Percentiles rank a stretch among this genome's conserved stretches.
Conservation (phyloP, 148 eudicot species). For the Rhododendron mucronatum region DNA sequence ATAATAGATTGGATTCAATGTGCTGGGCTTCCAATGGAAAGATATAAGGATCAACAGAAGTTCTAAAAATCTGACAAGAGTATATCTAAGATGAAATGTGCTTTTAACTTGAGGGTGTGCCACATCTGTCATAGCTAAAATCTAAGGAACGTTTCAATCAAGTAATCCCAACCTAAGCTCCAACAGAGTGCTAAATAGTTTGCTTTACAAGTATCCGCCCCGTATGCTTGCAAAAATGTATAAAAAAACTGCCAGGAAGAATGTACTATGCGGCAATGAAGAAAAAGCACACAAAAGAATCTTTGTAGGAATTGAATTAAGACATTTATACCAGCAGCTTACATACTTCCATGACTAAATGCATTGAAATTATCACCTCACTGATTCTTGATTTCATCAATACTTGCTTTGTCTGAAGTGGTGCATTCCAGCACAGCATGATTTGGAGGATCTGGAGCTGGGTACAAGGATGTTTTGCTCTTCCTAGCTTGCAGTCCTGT, state of each 20-base stretch:
- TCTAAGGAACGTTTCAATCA: not conserved
- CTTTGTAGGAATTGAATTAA: too few species aligned
- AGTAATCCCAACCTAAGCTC: not conserved
- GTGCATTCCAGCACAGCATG: constrained; percentile 42
- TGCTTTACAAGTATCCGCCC: not conserved
- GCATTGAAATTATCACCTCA: constrained; percentile 24
- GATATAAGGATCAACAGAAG: not conserved
- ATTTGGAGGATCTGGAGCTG: constrained; percentile 39
- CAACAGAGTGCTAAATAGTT: not conserved
- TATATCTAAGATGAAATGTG: not conserved
- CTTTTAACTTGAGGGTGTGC: not conserved
- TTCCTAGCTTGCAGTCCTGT: constrained; percentile 80
- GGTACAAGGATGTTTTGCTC: constrained; percentile 25
- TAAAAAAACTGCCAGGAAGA: not conserved
- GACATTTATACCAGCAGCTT: not conserved
- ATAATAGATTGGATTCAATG: not conserved
- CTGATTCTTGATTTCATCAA: constrained; percentile 54
- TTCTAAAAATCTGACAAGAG: not conserved
- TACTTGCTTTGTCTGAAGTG: constrained; percentile 46
- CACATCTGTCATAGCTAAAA: not conserved
- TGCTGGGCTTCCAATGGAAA: not conserved
- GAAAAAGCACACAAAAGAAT: not conserved
- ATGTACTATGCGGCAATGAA: not conserved
- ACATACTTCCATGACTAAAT: not conserved
- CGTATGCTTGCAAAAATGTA: not conserved